Percentiles rank a stretch among this genome's conserved stretches.
Conservation (phyloP, 2,329 filamentous ascomycete species). For the Trematosphaeria pertusa region DNA sequence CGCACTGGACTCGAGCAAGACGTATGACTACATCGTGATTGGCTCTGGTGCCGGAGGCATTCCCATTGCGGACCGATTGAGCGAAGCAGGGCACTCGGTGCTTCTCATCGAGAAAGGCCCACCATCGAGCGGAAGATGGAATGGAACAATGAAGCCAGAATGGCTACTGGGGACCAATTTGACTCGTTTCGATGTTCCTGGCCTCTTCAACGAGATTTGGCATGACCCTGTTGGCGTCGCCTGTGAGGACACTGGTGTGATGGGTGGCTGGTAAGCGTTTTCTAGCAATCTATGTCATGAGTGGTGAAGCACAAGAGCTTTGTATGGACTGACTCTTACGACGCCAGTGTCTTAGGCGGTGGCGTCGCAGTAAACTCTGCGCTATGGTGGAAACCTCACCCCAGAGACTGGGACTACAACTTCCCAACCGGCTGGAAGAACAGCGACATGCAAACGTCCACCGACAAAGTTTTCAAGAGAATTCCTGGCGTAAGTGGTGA, state of each 20-base stretch:
- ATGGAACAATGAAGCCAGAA: constrained; percentile 63
- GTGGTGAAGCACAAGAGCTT: too few relatives aligned
- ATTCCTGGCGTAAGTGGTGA: constrained; percentile 57
- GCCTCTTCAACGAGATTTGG: constrained; percentile 73
- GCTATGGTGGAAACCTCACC: constrained; percentile 69
- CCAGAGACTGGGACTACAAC: constrained; percentile 71
- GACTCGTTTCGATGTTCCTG: constrained; percentile 73
- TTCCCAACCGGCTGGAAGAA: constrained; percentile 74
- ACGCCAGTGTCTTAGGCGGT: constrained; percentile 66
- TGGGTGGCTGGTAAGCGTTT: constrained; percentile 64
- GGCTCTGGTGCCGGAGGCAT: constrained; percentile 68
- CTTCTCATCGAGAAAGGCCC: constrained; percentile 58
- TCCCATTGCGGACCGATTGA: constrained; percentile 63
- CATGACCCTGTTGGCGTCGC: constrained; percentile 64
- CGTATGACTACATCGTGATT: constrained; percentile 68
- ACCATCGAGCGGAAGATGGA: constrained; percentile 66
- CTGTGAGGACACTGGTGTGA: constrained; percentile 71
- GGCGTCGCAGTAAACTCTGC: constrained; percentile 71
- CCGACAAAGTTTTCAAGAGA: constrained; percentile 66
- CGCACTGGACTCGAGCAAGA: constrained; percentile 39
- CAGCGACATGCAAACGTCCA: constrained; percentile 63
- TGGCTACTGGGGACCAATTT: constrained; percentile 69
- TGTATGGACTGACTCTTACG: too few relatives aligned
- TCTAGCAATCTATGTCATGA: too few relatives aligned
- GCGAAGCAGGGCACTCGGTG: constrained; percentile 67